Percentiles rank a stretch among this genome's conserved stretches.
These are phyloP conservation scores for Globisporangium abappressorium DNA, from an alignment of 352 stramenopile genomes.

Conservation along the genomic window DNA sequence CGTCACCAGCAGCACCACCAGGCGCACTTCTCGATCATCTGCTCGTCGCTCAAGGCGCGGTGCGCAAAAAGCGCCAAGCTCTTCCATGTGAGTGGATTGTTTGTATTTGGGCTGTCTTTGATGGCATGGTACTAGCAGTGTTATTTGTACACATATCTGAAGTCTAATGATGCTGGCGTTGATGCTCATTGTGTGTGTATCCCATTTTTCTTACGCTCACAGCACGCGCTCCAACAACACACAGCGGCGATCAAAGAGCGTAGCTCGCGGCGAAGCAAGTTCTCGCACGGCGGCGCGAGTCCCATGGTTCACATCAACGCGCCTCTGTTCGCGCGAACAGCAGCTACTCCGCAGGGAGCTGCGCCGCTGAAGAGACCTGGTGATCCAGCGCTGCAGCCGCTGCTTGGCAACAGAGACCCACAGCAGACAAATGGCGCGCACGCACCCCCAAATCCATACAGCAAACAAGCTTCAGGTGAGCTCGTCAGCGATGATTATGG, in stretches of 20 bases:
- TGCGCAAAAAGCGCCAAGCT: conserved; percentile 79
- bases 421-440: conserved; percentile 9
- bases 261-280: conserved; percentile 76
- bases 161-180: not conserved
- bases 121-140: not conserved
- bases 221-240: conserved; percentile 68
- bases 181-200: conserved; percentile 4
- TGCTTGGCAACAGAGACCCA: conserved; percentile 18
- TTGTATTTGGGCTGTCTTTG: not conserved
- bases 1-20: conserved; percentile 68
- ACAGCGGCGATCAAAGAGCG: conserved; percentile 68
- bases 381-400: conserved; percentile 22
- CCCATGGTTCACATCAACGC: conserved; percentile 81
- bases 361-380: conserved; percentile 21
- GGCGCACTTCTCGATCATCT: conserved; percentile 79
- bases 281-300: conserved; percentile 67
- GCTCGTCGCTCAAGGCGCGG: conserved; percentile 73
- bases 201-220: not conserved
- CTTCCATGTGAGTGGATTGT: conserved; percentile 54
- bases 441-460: conserved; percentile 8
- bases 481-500: not conserved
- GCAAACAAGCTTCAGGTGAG: conserved; percentile 23
- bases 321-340: conserved; percentile 65
- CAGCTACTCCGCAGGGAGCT: conserved; percentile 15
- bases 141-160: too few relatives aligned